Conservation (phyloP, 2,329 filamentous ascomycete genomes). For the Ophiostoma ips region DNA sequence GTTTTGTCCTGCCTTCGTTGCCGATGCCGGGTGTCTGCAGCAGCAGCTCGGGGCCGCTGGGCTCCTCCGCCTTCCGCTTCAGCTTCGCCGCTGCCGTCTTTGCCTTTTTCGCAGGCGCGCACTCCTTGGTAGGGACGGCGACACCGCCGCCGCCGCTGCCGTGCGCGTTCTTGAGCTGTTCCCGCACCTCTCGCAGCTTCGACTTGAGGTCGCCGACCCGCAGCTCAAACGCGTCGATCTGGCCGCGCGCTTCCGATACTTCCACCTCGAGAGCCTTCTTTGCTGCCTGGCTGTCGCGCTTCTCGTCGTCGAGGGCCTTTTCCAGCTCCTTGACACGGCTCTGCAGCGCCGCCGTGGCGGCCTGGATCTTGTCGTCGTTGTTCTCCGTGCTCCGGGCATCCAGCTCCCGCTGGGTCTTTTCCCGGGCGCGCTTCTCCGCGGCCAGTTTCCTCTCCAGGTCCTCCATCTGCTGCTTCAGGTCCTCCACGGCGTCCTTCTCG, state of each 20-base stretch:
- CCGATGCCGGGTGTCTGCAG: constrained; percentile 28
- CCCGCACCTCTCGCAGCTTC: constrained; percentile 56
- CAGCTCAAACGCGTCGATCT: constrained; percentile 52
- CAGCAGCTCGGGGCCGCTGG: constrained; percentile 32
- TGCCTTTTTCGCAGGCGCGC: constrained; percentile 1
- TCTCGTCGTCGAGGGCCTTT: constrained; percentile 25
- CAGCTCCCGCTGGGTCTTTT: constrained; percentile 23
- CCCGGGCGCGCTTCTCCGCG: constrained; percentile 25
- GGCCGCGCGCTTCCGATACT: constrained; percentile 44
- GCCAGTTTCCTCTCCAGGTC: constrained; percentile 29
- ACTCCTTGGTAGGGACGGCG: constrained; percentile 2
- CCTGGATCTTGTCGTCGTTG: constrained; percentile 22
- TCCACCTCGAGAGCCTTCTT: constrained; percentile 37
- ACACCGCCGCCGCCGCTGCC: constrained; percentile 13
- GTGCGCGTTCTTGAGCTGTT: constrained; percentile 53
- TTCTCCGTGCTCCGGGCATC: constrained; percentile 10
- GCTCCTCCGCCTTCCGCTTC: constrained; percentile 33
- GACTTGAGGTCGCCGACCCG: constrained; percentile 55
- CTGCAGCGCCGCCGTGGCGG: constrained; percentile 8
- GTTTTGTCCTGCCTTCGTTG: constrained; percentile 20
- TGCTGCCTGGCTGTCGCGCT: constrained; percentile 31
- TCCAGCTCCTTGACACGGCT: constrained; percentile 23
- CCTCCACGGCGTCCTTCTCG: constrained; percentile 16
- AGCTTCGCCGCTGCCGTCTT: constrained; percentile 21
- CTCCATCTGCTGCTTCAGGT: constrained; percentile 19